Percentiles rank a stretch among this genome's conserved stretches.
Evolutionary conservation across 805 yeast genomes (phyloP).

Genomic region (Millerago galiae): DNA sequence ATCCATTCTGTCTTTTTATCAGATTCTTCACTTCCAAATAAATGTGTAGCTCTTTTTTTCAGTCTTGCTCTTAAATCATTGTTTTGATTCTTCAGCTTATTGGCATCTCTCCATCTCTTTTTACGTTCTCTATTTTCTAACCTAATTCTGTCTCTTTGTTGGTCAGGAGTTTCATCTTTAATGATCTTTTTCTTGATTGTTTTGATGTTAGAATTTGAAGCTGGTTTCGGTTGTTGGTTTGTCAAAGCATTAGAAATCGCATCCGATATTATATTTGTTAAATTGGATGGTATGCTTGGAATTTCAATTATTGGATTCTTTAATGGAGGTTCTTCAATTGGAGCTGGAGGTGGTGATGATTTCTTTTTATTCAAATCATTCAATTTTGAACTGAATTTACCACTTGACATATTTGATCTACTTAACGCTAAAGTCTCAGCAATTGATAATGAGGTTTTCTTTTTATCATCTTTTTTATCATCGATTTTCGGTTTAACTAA

Average conservation of each 20-base stretch:
- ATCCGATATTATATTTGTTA: slow-evolving; percentile 17
- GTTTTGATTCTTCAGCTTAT: slow-evolving; percentile 77
- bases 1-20: slow-evolving; percentile 63
- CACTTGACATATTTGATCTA: slow-evolving; percentile 37
- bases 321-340: neutral
- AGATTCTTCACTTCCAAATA: slow-evolving; percentile 58
- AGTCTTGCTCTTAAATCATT: slow-evolving; percentile 80
- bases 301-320: slow-evolving; percentile 1
- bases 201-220: neutral
- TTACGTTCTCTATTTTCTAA: slow-evolving; percentile 71
- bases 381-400: slow-evolving; percentile 22
- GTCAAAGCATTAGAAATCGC: slow-evolving; percentile 22
- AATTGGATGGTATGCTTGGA: slow-evolving; percentile 20
- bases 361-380: slow-evolving; percentile 9
- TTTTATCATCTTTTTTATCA: slow-evolving; percentile 8
- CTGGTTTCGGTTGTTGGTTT: neutral
- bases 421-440: slow-evolving; percentile 56
- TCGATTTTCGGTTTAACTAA: neutral
- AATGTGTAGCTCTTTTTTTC: slow-evolving; percentile 56
- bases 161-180: slow-evolving; percentile 23
- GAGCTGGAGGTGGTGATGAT: neutral
- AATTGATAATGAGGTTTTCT: slow-evolving; percentile 37
- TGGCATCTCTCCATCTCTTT: slow-evolving; percentile 77
- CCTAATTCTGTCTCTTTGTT: slow-evolving; percentile 50
- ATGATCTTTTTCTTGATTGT: slow-evolving; percentile 2